These are phyloP conservation scores for Kodamaea hsintzibuensis DNA, from an alignment of 805 yeast genomes.

Conservation along the genomic window DNA sequence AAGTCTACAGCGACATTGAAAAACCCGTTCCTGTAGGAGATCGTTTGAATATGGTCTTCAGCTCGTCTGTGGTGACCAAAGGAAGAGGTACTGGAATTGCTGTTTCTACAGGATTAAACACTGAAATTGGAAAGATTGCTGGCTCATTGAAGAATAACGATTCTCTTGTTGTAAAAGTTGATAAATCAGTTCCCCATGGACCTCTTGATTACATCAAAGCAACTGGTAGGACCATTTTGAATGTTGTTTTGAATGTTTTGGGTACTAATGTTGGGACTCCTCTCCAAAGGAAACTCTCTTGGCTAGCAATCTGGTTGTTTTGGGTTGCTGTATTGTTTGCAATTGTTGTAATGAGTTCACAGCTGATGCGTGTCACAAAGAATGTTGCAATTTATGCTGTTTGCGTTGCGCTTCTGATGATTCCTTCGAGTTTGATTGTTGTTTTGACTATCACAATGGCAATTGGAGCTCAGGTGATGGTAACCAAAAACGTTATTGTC, in stretches of 20 bases:
- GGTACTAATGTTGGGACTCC: slow-evolving; percentile 50
- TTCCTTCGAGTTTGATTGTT: slow-evolving; percentile 39
- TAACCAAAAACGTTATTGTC: slow-evolving; percentile 35
- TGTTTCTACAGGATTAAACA: slow-evolving; percentile 36
- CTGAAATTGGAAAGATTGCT: slow-evolving; percentile 46
- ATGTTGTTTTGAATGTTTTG: slow-evolving; percentile 45
- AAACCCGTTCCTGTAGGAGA: slow-evolving; percentile 39
- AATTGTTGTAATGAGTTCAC: slow-evolving; percentile 40
- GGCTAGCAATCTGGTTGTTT: slow-evolving; percentile 53
- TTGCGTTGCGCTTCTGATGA: slow-evolving; percentile 43
- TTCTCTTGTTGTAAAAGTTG: slow-evolving; percentile 30
- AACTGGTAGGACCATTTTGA: slow-evolving; percentile 38
- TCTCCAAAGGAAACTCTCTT: slow-evolving; percentile 45
- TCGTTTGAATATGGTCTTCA: slow-evolving; percentile 33
- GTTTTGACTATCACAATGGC: slow-evolving; percentile 44
- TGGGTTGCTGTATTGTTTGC: slow-evolving; percentile 45
- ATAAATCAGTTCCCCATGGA: slow-evolving; percentile 37
- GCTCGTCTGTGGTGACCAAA: slow-evolving; percentile 41
- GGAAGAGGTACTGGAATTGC: slow-evolving; percentile 45
- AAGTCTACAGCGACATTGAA: slow-evolving; percentile 39
- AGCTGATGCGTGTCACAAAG: slow-evolving; percentile 30
- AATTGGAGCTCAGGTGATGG: slow-evolving; percentile 42
- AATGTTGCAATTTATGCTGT: slow-evolving; percentile 42
- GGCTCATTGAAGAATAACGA: slow-evolving; percentile 26
- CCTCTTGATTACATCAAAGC: slow-evolving; percentile 38